A percentile compares a stretch with the other conserved stretches of the same genome.
Conservation (phyloP, 2,329 filamentous ascomycete genomes). For the Westerdykella sp. region DNA sequence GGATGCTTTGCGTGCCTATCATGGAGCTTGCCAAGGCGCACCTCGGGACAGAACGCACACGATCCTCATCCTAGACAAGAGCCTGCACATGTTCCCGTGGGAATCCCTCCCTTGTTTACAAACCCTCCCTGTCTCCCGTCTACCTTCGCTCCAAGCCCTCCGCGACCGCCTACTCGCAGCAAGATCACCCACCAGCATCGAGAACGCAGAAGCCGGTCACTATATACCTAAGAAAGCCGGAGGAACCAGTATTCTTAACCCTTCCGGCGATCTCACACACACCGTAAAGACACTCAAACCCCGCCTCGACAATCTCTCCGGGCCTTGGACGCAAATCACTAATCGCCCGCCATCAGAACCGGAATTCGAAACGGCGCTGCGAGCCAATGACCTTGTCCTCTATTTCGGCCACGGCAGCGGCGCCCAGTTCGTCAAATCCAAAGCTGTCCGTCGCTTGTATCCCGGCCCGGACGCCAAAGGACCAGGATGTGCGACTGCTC, state of each 20-base stretch:
- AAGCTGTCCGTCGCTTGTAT: constrained; percentile 71
- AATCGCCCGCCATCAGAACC: constrained; percentile 65
- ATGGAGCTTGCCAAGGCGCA: constrained; percentile 45
- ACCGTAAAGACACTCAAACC: constrained; percentile 72
- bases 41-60: constrained; percentile 56
- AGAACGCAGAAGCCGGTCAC: constrained; percentile 25
- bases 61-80: constrained; percentile 84
- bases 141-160: constrained; percentile 79
- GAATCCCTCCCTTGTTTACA: constrained; percentile 86
- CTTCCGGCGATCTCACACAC: constrained; percentile 71
- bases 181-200: constrained; percentile 19
- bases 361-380: constrained; percentile 66
- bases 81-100: constrained; percentile 89
- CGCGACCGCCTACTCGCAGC: constrained; percentile 64
- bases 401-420: constrained; percentile 97
- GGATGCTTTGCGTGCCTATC: constrained; percentile 76
- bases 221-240: constrained; percentile 47
- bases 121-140: constrained; percentile 70
- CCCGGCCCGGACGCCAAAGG: constrained; percentile 12
- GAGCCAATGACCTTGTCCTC: constrained; percentile 64
- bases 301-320: constrained; percentile 49
- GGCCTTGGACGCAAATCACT: constrained; percentile 62
- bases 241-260: constrained; percentile 82
- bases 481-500: constrained; percentile 62
- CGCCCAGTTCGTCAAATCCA: constrained; percentile 84